phyloP scores from a whole-genome alignment of 2,329 filamentous ascomycete genomes.

The Tricladium varicosporioides region DNA sequence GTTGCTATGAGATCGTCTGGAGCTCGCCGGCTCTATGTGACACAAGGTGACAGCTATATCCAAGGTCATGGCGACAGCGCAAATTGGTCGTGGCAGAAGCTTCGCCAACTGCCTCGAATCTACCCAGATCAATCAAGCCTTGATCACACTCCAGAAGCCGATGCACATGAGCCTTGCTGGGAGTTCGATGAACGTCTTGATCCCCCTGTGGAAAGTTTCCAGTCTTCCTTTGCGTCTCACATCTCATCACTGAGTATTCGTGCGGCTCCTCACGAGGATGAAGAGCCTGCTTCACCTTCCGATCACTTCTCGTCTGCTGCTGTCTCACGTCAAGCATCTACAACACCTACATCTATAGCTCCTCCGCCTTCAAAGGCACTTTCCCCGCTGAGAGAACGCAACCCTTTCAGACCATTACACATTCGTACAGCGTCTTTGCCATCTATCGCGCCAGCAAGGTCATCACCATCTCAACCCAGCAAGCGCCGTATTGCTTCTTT shows the following conservation, averaged over 20 bases:
- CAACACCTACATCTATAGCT: conserved; percentile 27
- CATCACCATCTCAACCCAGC: conserved; percentile 37
- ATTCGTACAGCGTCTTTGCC: conserved; percentile 55
- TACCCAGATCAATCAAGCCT: conserved; percentile 46
- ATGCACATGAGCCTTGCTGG: conserved; percentile 67
- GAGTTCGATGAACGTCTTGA: conserved; percentile 64
- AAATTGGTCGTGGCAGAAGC: conserved; percentile 69
- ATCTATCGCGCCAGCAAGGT: conserved; percentile 37
- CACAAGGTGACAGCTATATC: conserved; percentile 71
- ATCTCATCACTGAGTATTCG: conserved; percentile 41
- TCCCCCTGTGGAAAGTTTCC: conserved; percentile 44
- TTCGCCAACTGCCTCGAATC: conserved; percentile 61
- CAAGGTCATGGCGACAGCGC: conserved; percentile 51
- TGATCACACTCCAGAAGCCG: conserved; percentile 55
- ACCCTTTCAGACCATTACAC: conserved; percentile 44
- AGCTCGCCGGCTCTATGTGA: conserved; percentile 70
- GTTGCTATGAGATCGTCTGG: conserved; percentile 68
- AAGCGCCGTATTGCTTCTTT: conserved; percentile 48
- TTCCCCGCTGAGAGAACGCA: conserved; percentile 28
- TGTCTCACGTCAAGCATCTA: conserved; percentile 25
- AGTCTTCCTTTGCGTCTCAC: conserved; percentile 44
- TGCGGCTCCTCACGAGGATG: conserved; percentile 36
- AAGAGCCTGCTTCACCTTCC: conserved; percentile 28
- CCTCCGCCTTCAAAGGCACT: conserved; percentile 13
- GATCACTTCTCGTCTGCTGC: conserved; percentile 33